A percentile compares a stretch with the other conserved stretches of the same genome.
These are phyloP conservation scores for Phaeosphaeria sp. DNA, from an alignment of 2,329 filamentous ascomycete genomes.

Conservation along the genomic window DNA sequence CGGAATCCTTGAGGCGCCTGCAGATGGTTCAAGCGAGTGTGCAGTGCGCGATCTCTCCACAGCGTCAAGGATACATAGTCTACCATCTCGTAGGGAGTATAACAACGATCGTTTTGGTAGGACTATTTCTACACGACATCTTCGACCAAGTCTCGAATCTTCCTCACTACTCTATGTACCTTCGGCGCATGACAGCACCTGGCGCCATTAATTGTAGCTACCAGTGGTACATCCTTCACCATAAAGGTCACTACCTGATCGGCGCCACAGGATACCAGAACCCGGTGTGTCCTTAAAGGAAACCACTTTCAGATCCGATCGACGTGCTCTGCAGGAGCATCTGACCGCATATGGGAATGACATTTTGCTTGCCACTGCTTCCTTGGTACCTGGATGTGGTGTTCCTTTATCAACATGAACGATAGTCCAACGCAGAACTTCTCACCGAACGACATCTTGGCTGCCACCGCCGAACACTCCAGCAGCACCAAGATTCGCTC, in stretches of 20 bases:
- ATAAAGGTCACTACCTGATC: background rate
- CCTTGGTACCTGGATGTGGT: background rate
- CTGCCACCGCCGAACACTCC: conserved; percentile 5
- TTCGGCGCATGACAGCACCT: background rate
- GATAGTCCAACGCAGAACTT: conserved; percentile 18
- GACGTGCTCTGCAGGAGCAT: background rate
- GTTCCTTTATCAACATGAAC: conserved; percentile 14
- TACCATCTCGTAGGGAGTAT: conserved; percentile 8
- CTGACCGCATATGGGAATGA: background rate
- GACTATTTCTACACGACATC: background rate
- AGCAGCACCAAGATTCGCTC: conserved; percentile 22
- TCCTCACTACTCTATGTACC: background rate
- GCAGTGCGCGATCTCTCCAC: conserved; percentile 9
- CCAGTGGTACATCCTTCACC: background rate
- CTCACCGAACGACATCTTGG: conserved; percentile 18
- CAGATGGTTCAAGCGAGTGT: conserved; percentile 6
- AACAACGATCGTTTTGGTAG: conserved; percentile 2
- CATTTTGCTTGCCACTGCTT: background rate
- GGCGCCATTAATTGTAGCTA: background rate
- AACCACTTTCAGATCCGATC: background rate
- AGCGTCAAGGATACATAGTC: conserved; percentile 9
- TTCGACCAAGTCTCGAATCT: too few species aligned
- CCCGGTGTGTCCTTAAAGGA: background rate
- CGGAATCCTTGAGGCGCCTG: conserved; percentile 3
- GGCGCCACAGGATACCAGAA: background rate